Evolutionary conservation across 495 filamentous ascomycete species (phyloP).

Genomic region (Hypoxylon lienhwacheense): DNA sequence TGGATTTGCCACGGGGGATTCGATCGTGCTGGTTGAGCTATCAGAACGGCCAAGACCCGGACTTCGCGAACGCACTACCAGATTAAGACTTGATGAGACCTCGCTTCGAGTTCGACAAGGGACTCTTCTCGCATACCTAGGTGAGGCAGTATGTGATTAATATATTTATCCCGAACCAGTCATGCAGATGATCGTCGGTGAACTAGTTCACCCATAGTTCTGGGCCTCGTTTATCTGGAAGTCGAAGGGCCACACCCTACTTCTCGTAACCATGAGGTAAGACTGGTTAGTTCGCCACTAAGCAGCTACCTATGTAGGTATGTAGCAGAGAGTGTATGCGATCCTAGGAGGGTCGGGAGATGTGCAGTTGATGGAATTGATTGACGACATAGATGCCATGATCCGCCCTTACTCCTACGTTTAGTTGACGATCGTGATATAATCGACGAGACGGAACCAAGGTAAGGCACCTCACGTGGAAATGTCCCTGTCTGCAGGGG

Average conservation of each 20-base stretch:
- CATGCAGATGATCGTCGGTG: not conserved
- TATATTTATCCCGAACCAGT: not conserved
- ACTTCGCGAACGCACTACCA: slow-evolving; percentile 17
- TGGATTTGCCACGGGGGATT: slow-evolving; percentile 9
- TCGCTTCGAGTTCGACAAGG: slow-evolving; percentile 5
- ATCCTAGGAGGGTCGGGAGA: not conserved
- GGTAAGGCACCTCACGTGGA: slow-evolving; percentile 18
- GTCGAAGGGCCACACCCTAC: not conserved
- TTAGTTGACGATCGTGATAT: slow-evolving; percentile 5
- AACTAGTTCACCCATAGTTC: slow-evolving; percentile 1
- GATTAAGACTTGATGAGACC: slow-evolving; percentile 12
- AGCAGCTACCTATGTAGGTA: not conserved
- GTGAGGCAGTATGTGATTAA: slow-evolving; percentile 19
- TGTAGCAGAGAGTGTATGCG: too few species aligned
- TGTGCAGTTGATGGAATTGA: slow-evolving; percentile 14
- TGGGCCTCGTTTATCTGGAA: not conserved
- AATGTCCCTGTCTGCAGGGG: not conserved
- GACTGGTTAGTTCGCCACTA: not conserved
- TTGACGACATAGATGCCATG: not conserved
- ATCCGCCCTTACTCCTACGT: not conserved
- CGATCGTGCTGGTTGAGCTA: slow-evolving; percentile 15
- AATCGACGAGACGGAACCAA: slow-evolving; percentile 17
- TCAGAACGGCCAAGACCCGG: slow-evolving; percentile 19
- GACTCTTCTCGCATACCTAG: slow-evolving; percentile 19
- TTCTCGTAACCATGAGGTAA: not conserved